phyloP scores from a whole-genome alignment of 805 yeast species.

The Grigorovia humatica region DNA sequence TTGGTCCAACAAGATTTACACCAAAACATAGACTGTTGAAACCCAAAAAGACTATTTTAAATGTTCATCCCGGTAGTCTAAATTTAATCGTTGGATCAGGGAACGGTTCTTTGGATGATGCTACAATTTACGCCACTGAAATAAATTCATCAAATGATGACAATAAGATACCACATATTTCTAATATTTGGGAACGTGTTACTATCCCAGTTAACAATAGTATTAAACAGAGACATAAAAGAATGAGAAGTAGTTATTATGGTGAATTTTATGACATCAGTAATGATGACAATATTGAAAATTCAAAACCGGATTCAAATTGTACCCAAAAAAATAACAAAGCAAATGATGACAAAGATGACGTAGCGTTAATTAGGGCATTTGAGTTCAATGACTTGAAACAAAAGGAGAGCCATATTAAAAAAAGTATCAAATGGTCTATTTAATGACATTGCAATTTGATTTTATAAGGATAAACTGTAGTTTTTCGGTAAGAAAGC shows the following conservation, averaged over 20 bases:
- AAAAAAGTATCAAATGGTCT: constrained; percentile 5
- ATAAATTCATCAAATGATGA: constrained; percentile 14
- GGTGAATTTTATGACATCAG: constrained; percentile 11
- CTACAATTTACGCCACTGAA: constrained; percentile 27
- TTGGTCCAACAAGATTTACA: not conserved
- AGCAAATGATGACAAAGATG: constrained; percentile 6
- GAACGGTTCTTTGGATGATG: constrained; percentile 22
- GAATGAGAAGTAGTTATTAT: constrained; percentile 8
- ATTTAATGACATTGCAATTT: not conserved
- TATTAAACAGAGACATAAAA: constrained; percentile 19
- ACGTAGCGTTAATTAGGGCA: constrained; percentile 25
- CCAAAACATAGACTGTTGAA: constrained; percentile 14
- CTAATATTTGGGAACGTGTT: constrained; percentile 18
- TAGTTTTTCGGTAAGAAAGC: not conserved
- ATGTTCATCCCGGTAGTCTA: constrained; percentile 10
- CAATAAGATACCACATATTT: constrained; percentile 13
- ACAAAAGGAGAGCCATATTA: not conserved
- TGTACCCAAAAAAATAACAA: not conserved
- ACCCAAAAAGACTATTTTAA: constrained; percentile 18
- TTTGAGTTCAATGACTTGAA: constrained; percentile 11
- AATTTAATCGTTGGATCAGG: constrained; percentile 23
- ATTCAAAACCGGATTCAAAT: not conserved
- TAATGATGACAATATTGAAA: constrained; percentile 3
- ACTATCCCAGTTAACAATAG: constrained; percentile 25
- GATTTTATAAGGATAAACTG: no score